phyloP scores from a whole-genome alignment of 1,284 basidiomycete species.

The Violaceomyces palustris region DNA sequence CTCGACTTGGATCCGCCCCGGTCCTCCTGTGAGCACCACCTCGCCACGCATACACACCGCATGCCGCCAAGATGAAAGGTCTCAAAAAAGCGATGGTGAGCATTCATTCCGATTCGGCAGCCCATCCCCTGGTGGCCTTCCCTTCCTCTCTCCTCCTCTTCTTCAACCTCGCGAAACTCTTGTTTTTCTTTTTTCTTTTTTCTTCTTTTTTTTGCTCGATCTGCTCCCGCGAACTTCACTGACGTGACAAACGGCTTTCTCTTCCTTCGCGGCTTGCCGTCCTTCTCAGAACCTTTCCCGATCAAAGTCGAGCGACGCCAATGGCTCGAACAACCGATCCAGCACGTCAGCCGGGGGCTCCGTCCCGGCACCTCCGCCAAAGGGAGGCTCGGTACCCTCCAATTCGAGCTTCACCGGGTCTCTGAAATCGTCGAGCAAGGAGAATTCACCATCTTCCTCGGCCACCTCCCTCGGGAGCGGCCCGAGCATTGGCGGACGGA shows the following conservation, averaged over 20 bases:
- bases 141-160: neutral
- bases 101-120: constrained; percentile 1
- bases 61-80: constrained; percentile 43
- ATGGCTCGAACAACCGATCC: constrained; percentile 28
- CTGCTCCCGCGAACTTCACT: too few relatives aligned
- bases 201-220: too few relatives aligned
- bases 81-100: constrained; percentile 53
- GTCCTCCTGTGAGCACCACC: too few relatives aligned
- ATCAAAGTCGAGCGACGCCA: constrained; percentile 41
- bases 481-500: too few relatives aligned
- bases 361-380: constrained; percentile 39
- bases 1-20: too few relatives aligned
- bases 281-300: constrained; percentile 43
- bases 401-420: constrained; percentile 36
- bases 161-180: neutral
- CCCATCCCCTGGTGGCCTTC: neutral
- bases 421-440: constrained; percentile 21
- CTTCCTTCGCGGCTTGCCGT: neutral
- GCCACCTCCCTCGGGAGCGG: constrained; percentile 18
- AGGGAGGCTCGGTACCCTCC: constrained; percentile 35
- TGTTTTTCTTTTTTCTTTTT: too few relatives aligned
- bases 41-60: too few relatives aligned
- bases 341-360: constrained; percentile 25
- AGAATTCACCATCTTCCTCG: constrained; percentile 23
- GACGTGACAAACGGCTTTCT: too few relatives aligned